phyloP scores from a whole-genome alignment of 2,329 filamentous ascomycete species.

The Aspergillus aculeatinus region DNA sequence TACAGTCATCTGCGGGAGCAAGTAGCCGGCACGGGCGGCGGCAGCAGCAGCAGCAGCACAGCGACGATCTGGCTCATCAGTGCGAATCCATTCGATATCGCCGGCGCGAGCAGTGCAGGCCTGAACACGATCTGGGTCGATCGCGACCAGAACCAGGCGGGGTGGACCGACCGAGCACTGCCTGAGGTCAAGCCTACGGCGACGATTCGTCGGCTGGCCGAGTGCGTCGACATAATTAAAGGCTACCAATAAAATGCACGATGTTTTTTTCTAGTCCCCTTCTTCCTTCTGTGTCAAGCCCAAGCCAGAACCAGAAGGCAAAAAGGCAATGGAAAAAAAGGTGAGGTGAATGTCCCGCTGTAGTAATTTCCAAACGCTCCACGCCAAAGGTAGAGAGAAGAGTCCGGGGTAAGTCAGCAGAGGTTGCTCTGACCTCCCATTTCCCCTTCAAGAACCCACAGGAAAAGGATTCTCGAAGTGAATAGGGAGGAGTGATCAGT shows the following conservation, averaged over 20 bases:
- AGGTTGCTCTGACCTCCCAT: conserved; percentile 45
- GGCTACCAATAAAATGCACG: not conserved
- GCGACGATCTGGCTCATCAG: conserved; percentile 64
- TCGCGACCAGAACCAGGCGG: conserved; percentile 53
- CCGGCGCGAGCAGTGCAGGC: conserved; percentile 62
- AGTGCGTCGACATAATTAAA: conserved; percentile 48
- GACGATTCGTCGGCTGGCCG: conserved; percentile 56
- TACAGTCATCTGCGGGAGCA: conserved; percentile 61
- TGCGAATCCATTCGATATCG: conserved; percentile 71
- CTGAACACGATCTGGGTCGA: conserved; percentile 67
- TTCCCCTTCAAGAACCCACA: conserved; percentile 49
- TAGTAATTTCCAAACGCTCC: conserved; percentile 50
- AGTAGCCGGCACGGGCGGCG: conserved; percentile 21
- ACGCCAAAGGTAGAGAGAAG: conserved; percentile 39
- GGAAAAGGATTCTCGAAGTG: conserved; percentile 43
- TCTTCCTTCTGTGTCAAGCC: not conserved
- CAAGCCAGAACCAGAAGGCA: too few relatives aligned
- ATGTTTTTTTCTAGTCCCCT: too few relatives aligned
- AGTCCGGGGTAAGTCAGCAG: conserved; percentile 49
- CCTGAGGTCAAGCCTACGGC: conserved; percentile 53
- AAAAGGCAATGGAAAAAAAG: not conserved
- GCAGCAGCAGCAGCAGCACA: too few relatives aligned
- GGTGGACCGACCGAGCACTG: conserved; percentile 65
- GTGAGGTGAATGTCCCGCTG: conserved; percentile 41
- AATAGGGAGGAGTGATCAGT: conserved; percentile 49